These are phyloP conservation scores for Piedraia hortae DNA, from an alignment of 2,329 filamentous ascomycete species.

Conservation along the genomic window DNA sequence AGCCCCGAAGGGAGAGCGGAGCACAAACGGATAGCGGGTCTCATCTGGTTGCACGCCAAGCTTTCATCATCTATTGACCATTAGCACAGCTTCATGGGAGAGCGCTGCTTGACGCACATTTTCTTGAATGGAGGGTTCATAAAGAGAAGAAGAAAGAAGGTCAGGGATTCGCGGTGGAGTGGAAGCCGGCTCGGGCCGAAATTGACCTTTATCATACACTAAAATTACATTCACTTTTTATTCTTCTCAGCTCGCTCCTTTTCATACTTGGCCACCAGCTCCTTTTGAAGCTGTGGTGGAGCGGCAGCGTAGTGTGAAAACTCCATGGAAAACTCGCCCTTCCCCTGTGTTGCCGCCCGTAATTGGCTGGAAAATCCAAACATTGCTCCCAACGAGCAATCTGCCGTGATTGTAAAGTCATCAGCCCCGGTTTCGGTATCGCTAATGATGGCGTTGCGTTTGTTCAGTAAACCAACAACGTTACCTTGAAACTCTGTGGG, in stretches of 20 bases:
- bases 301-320: slow-evolving; percentile 87
- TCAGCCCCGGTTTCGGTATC: slow-evolving; percentile 85
- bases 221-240: slow-evolving; percentile 32
- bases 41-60: slow-evolving; percentile 90
- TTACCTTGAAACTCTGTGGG: slow-evolving; percentile 95
- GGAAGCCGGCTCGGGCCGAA: not conserved
- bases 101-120: slow-evolving; percentile 2
- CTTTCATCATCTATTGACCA: slow-evolving; percentile 99
- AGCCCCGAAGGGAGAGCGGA: slow-evolving; percentile 73
- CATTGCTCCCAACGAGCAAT: slow-evolving; percentile 89
- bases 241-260: slow-evolving; percentile 37
- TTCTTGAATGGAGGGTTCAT: not conserved
- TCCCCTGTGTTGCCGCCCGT: slow-evolving; percentile 81
- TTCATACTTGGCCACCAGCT: slow-evolving; percentile 38
- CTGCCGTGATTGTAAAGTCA: slow-evolving; percentile 76
- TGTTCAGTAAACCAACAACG: slow-evolving; percentile 84
- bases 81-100: no score
- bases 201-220: no score
- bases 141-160: not conserved
- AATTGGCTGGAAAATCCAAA: slow-evolving; percentile 88
- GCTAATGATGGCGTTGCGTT: slow-evolving; percentile 80
- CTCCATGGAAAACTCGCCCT: slow-evolving; percentile 97
- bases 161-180: slow-evolving; percentile 23
- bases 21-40: slow-evolving; percentile 33
- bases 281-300: slow-evolving; percentile 65